Conservation (phyloP, 176 grass and related monocot genomes). For the Areca catechu region DNA sequence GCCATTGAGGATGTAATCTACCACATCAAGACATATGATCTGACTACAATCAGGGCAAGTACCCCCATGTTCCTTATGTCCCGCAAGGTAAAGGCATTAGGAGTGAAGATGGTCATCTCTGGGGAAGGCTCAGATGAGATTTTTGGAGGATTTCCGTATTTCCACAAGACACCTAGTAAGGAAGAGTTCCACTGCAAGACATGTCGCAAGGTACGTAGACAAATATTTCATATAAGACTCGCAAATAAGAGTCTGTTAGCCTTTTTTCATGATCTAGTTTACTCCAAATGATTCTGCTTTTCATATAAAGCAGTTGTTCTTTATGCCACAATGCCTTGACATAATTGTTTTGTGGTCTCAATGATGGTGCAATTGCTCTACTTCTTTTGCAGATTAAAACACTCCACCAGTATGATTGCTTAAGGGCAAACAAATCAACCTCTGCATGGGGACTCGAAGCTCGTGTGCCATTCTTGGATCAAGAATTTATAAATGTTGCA, state of each 20-base stretch:
- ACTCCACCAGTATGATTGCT: constrained; percentile 85
- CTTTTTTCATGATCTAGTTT: no score
- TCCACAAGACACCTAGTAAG: constrained; percentile 96
- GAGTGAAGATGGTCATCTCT: constrained; percentile 96
- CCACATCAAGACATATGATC: constrained; percentile 86
- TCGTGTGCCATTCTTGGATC: constrained; percentile 95
- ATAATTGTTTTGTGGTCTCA: neutral
- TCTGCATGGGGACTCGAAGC: constrained; percentile 92
- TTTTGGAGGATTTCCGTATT: constrained; percentile 90
- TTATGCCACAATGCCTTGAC: no score
- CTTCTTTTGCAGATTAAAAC: constrained; percentile 49
- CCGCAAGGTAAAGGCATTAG: constrained; percentile 94
- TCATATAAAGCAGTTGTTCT: no score
- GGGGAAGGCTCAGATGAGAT: constrained; percentile 94
- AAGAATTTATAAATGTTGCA: constrained; percentile 79
- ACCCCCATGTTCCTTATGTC: constrained; percentile 99
- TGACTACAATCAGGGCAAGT: constrained; percentile 90
- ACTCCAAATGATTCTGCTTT: no score
- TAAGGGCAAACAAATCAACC: constrained; percentile 82
- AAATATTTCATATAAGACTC: no score
- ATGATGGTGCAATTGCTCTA: neutral
- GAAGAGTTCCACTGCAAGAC: constrained; percentile 89
- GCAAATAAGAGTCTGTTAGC: no score
- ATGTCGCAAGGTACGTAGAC: constrained; percentile 55
- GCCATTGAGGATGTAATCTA: constrained; percentile 96